Conservation (phyloP, 331 rosid species). For the Phaseolus coccineus region DNA sequence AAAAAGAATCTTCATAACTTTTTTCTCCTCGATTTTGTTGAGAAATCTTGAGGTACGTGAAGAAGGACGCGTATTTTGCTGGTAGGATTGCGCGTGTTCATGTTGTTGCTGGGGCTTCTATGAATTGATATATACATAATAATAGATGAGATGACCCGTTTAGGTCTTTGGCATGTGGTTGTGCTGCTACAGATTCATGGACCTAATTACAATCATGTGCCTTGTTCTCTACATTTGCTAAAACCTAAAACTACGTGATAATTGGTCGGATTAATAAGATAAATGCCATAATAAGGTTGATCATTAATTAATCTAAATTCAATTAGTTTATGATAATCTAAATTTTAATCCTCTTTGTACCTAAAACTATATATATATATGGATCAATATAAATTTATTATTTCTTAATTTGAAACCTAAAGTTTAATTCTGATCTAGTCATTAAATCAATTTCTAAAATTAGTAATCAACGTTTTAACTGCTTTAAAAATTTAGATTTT, state of each 20-base stretch:
- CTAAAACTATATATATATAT: no score
- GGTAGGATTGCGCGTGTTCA: slow-evolving; percentile 46
- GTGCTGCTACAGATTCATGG: background rate
- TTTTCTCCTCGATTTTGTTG: background rate
- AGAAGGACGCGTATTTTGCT: slow-evolving; percentile 38
- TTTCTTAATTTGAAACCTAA: no score
- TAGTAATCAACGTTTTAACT: no score
- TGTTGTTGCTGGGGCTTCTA: background rate
- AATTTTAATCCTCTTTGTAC: no score
- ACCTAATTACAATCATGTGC: background rate
- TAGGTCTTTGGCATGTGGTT: background rate
- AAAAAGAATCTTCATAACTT: slow-evolving; percentile 1
- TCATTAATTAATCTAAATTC: no score
- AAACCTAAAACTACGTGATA: background rate
- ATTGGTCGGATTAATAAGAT: background rate
- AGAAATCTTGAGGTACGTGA: background rate
- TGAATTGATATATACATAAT: background rate
- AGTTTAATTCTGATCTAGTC: no score
- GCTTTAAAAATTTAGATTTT: no score
- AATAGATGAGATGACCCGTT: background rate
- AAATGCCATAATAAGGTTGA: no score
- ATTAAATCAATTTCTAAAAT: no score
- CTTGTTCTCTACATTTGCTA: no score
- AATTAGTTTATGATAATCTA: no score
- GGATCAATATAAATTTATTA: no score